These are phyloP conservation scores for Sindora glabra DNA, from an alignment of 306 rosid genomes.

Conservation along the genomic window DNA sequence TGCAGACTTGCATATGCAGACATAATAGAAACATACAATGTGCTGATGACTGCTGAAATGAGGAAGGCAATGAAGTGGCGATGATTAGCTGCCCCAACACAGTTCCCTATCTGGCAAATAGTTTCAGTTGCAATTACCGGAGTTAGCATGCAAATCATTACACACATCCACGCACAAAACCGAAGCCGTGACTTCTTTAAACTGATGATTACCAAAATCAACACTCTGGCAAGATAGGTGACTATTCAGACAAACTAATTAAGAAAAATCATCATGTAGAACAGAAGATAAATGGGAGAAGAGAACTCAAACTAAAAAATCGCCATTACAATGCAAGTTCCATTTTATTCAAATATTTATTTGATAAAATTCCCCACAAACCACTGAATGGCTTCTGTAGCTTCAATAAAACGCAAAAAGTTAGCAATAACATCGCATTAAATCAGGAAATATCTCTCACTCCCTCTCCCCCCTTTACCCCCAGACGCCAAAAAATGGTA, in stretches of 20 bases:
- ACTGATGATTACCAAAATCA: background rate
- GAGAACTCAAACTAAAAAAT: background rate
- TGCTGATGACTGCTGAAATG: conserved; percentile 65
- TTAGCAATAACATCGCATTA: no score
- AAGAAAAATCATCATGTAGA: background rate
- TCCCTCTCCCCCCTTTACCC: no score
- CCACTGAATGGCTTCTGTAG: no score
- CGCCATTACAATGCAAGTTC: no score
- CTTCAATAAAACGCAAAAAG: no score
- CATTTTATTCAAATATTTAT: no score
- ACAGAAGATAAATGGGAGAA: background rate
- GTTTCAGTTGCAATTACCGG: conserved; percentile 8
- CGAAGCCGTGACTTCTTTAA: background rate
- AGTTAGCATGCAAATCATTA: conserved; percentile 8
- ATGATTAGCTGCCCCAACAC: conserved; percentile 96
- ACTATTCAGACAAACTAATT: background rate
- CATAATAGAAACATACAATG: conserved; percentile 56
- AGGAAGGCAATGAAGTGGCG: conserved; percentile 73
- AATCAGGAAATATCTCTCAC: no score
- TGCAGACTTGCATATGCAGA: conserved; percentile 41
- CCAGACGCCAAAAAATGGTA: no score
- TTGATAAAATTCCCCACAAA: no score
- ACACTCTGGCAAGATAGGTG: background rate
- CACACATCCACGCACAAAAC: background rate
- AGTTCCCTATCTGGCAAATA: conserved; percentile 85